Base-by-base conservation (phyloP, 805 yeast species). In the Candida peoriensis region DNA sequence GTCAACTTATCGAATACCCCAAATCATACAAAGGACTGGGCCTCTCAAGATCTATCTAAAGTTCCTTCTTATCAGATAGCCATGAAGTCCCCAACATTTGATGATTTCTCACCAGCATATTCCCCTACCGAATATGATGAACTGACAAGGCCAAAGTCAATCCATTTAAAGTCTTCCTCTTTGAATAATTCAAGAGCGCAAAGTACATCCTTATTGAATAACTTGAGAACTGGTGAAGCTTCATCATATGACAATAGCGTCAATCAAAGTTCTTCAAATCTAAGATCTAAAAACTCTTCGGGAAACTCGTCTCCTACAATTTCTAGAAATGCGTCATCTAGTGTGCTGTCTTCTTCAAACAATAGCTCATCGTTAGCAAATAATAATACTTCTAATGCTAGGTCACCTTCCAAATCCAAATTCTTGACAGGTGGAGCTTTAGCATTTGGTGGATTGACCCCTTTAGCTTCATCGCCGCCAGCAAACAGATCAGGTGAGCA, bases 11-110 rank as follows among this genome's bases (percentile, higher is more conserved):
- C 27, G 47, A 10, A n/a, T 24, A n/a, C n/a, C n/a, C 30, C 2
- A 30, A 20, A 5, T 10, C 34, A 4, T 19, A 21, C 31, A 6
- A 50, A 52, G 11, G 70, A 63, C 20, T 63, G 70, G 67, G 70
- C 72, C 38, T 41, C 67, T 3, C 55, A 56, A 6, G 57, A 65
- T 3, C 45, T 86, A 43, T 77, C 82, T 15, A 64, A 76, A 32
- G 96, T 90, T 6, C 97, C 97, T 0, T 78, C 95, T 0, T 90
- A 90, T 58, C 72, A 70, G 7, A 79, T 83, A 21, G 97, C 97
- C 0, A 59, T 88, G 56, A 74, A 72, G 48, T 58, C 74, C 3
- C 78, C 70, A 30, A 62, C 60, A 6, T 58, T 68, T 9, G 71
- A 64, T 15, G 76, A 72, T 34, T 59, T 81, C 18, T 79, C 96